Base-by-base conservation (phyloP, 306 rosid species). In the Alnus glutinosa region DNA sequence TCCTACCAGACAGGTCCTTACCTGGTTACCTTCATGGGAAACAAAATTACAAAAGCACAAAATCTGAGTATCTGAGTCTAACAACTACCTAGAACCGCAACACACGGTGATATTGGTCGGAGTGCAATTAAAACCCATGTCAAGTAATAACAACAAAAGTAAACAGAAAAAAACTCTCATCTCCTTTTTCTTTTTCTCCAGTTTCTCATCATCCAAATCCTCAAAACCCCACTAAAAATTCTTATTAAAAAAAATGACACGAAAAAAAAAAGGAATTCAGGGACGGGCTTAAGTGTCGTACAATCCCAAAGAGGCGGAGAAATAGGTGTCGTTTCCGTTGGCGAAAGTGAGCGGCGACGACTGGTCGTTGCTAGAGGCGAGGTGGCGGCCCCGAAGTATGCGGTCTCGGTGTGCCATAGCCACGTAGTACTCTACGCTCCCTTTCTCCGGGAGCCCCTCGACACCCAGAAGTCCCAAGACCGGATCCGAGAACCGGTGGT, bases 401-500 rank as follows among this genome's bases (percentile, higher is more conserved):
- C 76, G 83, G 78, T 95, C 99, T 3, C 94, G 78, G 64, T 86
- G 85, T 10, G 86, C 87, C 94, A 95, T 89, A 18, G 86, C 88
- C 37, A 74, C 94, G 72, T 93, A 93, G 79, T 92, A 95, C 7
- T 69, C 84, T 15, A 85, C 82, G 51, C 82, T 91, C 0, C 97
- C 97, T 71, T 90, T 89, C 75, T 81, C 86, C 5, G 99, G 98
- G 0, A 89, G 59, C 4, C 78, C 83, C 52, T 83, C 79, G 50
- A 59, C 52, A 15, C 87, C 89, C 18, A 95, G 36, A 87, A 93
- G 55, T 44, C 79, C 93, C 83, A 81, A 88, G 2, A 95, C 88
- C 71, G 94, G 88, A 79, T 91, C 93, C 10, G 98, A 95, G 46
- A 77, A 90, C 5, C 90, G 80, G 82, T 94, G 97, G 81, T 91